These are phyloP conservation scores for Herpetospermum pedunculosum DNA, from an alignment of 306 rosid species.

Conservation along the genomic window DNA sequence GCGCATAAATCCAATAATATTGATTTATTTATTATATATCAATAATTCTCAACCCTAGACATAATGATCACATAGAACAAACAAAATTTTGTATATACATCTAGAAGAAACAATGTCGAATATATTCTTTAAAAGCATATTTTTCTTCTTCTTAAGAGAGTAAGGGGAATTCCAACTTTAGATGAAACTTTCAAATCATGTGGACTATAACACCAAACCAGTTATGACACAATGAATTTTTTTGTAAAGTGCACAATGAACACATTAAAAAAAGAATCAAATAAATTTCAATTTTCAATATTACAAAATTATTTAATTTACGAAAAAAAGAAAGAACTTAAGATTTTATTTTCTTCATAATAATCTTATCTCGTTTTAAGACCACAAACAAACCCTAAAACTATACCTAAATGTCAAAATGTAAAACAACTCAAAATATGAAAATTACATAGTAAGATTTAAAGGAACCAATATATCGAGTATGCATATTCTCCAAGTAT, in stretches of 20 bases:
- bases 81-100: background rate
- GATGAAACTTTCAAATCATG: background rate
- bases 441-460: too few species aligned
- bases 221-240: background rate
- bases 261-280: background rate
- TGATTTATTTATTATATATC: too few species aligned
- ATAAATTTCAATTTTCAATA: background rate
- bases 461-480: too few species aligned
- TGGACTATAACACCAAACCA: background rate
- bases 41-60: background rate
- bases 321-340: too few species aligned
- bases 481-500: too few species aligned
- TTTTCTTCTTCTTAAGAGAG: background rate
- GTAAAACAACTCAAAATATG: too few species aligned
- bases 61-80: background rate
- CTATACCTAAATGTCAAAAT: too few species aligned
- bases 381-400: too few species aligned
- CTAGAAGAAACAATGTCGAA: background rate
- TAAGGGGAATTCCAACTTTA: background rate
- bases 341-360: background rate
- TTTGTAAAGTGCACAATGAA: background rate
- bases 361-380: background rate
- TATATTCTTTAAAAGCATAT: background rate
- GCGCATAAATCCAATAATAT: background rate
- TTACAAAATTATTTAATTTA: background rate